Base-by-base conservation (phyloP, 2,329 filamentous ascomycete species). In the Catunica adiposa region DNA sequence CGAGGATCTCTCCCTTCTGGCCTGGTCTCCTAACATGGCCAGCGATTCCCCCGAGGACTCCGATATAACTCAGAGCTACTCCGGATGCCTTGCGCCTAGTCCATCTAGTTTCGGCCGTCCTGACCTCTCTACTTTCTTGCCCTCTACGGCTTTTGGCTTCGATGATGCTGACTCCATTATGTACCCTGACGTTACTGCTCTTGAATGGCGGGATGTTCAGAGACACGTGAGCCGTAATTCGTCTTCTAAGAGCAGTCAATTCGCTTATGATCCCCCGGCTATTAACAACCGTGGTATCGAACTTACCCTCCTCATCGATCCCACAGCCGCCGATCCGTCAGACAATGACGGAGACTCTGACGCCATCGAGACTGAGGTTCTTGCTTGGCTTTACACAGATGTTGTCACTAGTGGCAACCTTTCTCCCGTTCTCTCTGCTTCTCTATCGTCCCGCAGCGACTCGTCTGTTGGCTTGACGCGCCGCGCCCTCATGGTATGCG, bases 1-100 rank as follows among this genome's bases (percentile, higher is more conserved):
- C 0, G 61, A 65, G 9, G 68, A 70, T 56, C 65, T 70, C 29
- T 66, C 64, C 3, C 59, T 70, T 1, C 66, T 70, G 9, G 63
- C 63, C 4, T 67, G 59, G 58, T 59, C 59, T 2, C 58, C 58
- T 3, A 51, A 51, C 23, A 56, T 57, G 17, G 34, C 34, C 25
- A 26, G 37, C 15, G 48, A 57, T 25, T 42, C 48, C 3, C 26
- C 40, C 26, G 50, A 9, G 1, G 48, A 55, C 7, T 38, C 3
- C 20, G 25, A 26, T 23, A 22, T 23, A 4, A 40, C 29, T 44
- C 42, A 51, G 2, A 38, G 47, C 9, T 56, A 56, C 20, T 56
- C 56, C 1, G 54, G 54, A 4, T 55, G 55, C 15, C 23, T 60
- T 17, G 58, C 59, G 3, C 59, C 56, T 3, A 53, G 51, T 22